phyloP scores from a whole-genome alignment of 129 eudicot genomes.

The Centrapalus pauciflorus region DNA sequence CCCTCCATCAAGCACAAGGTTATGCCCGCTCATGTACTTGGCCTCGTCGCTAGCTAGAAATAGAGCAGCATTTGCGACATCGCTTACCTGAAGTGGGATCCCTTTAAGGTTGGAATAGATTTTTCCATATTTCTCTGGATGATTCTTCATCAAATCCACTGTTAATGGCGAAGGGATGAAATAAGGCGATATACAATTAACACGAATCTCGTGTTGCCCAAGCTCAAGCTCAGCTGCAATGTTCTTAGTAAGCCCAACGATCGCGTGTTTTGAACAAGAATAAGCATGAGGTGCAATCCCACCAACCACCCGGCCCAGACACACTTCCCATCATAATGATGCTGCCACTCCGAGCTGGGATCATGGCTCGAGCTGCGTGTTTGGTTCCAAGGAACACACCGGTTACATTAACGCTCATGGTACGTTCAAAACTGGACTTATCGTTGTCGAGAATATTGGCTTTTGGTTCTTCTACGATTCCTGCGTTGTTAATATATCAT shows the following conservation, averaged over 20 bases:
- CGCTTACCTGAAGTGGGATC: not conserved
- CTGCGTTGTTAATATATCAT: slow-evolving; percentile 13
- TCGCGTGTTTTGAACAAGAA: slow-evolving; percentile 24
- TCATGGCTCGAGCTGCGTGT: slow-evolving; percentile 45
- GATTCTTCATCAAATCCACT: not conserved
- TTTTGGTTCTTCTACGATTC: not conserved
- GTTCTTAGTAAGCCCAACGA: slow-evolving; percentile 30
- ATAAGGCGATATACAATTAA: slow-evolving; percentile 26
- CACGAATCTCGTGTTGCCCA: slow-evolving; percentile 28
- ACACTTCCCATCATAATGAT: slow-evolving; percentile 29
- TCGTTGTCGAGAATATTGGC: slow-evolving; percentile 3
- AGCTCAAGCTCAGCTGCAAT: slow-evolving; percentile 28
- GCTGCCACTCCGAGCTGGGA: slow-evolving; percentile 31
- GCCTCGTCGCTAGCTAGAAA: slow-evolving; percentile 23
- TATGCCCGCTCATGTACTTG: slow-evolving; percentile 18
- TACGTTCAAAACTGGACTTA: slow-evolving; percentile 3
- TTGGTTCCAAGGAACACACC: slow-evolving; percentile 36
- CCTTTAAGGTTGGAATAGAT: slow-evolving; percentile 14
- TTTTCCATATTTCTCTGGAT: slow-evolving; percentile 1
- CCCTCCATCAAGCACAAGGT: slow-evolving; percentile 14
- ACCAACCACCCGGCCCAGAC: not conserved
- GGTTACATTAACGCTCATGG: slow-evolving; percentile 17
- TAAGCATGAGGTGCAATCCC: slow-evolving; percentile 22
- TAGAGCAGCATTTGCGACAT: slow-evolving; percentile 13
- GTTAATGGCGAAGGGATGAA: not conserved